phyloP scores from a whole-genome alignment of 2,329 filamentous ascomycete species.

The Sphaerulina vaccinii region DNA sequence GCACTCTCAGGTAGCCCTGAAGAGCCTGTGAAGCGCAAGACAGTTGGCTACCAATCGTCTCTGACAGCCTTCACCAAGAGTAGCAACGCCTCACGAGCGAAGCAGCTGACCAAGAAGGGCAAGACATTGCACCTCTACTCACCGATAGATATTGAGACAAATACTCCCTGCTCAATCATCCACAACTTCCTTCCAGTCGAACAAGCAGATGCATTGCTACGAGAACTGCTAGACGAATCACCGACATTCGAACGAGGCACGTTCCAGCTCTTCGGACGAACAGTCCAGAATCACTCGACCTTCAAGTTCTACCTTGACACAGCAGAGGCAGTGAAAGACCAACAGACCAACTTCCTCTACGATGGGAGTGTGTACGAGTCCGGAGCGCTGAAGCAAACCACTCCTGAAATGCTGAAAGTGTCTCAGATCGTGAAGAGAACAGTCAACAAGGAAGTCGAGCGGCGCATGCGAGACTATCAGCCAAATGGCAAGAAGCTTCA shows the following conservation, averaged over 20 bases:
- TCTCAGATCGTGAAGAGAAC: constrained; percentile 67
- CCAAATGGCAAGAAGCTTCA: constrained; percentile 70
- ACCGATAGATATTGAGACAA: constrained; percentile 72
- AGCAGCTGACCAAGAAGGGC: constrained; percentile 67
- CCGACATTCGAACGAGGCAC: constrained; percentile 66
- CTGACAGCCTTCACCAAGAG: constrained; percentile 27
- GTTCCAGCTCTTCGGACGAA: constrained; percentile 85
- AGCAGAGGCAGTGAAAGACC: constrained; percentile 64
- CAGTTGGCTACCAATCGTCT: constrained; percentile 47
- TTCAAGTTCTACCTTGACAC: constrained; percentile 79
- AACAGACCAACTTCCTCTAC: constrained; percentile 80
- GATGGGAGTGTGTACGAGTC: constrained; percentile 70
- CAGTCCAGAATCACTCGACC: constrained; percentile 82
- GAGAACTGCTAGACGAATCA: constrained; percentile 73
- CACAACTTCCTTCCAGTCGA: constrained; percentile 79
- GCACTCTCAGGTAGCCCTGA: constrained; percentile 45
- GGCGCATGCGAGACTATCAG: constrained; percentile 67
- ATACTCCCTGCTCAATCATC: constrained; percentile 88
- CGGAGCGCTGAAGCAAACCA: constrained; percentile 68
- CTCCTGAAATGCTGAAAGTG: constrained; percentile 69
- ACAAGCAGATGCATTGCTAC: constrained; percentile 70
- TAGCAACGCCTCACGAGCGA: constrained; percentile 3
- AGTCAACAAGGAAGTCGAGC: constrained; percentile 75
- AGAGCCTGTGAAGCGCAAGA: constrained; percentile 38
- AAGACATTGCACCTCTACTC: constrained; percentile 81